These are phyloP conservation scores for Neofusicoccum laricinum DNA, from an alignment of 2,329 filamentous ascomycete genomes.

Conservation along the genomic window DNA sequence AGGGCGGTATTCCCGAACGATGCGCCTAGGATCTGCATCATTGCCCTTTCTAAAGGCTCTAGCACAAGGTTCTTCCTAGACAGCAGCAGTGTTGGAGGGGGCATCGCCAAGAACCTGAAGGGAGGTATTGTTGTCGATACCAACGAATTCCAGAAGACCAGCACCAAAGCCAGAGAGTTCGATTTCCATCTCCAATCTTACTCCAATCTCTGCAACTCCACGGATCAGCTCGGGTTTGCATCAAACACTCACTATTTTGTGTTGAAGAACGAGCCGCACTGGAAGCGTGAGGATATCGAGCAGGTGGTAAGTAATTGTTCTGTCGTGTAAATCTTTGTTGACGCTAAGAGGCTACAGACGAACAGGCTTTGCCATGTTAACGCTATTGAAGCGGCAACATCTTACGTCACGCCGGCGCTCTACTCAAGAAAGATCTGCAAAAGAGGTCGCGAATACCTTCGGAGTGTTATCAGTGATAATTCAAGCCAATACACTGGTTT, in stretches of 20 bases:
- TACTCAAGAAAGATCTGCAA: neutral
- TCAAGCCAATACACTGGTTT: neutral
- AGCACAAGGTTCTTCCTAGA: neutral
- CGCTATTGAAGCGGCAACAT: neutral
- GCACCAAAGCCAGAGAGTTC: neutral
- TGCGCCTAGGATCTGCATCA: neutral
- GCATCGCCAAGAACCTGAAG: neutral
- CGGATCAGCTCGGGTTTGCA: neutral
- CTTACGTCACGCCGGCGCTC: neutral
- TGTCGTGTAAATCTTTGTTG: neutral
- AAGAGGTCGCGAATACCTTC: neutral
- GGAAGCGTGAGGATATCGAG: neutral
- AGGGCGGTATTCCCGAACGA: no score
- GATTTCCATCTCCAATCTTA: neutral
- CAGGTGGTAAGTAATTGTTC: neutral
- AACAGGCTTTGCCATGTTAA: neutral
- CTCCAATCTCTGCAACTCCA: neutral
- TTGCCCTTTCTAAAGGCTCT: neutral
- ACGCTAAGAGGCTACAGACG: neutral
- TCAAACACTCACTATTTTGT: neutral
- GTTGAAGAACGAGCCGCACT: neutral
- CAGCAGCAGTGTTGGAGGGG: no score
- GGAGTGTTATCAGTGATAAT: neutral
- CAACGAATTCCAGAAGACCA: neutral
- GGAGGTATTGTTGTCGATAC: neutral